Evolutionary conservation across 345 rosid species (phyloP), one percentile per base, ranked within the genome.

Genomic region (Jatropha curcas): DNA sequence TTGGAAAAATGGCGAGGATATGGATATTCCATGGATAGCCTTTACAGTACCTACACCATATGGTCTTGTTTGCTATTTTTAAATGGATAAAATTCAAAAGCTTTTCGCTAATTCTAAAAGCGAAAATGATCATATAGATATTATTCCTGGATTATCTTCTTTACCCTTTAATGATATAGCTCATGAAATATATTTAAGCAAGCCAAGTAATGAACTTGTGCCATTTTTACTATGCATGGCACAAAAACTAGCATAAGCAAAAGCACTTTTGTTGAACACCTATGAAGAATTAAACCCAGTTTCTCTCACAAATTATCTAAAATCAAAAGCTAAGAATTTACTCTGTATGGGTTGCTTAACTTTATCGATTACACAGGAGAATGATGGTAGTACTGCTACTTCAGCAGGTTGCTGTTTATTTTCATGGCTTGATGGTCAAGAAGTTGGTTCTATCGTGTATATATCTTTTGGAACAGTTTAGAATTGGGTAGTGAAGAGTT

Each of bases 401-500:
- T n/a, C n/a, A n/a, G n/a, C n/a, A n/a, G n/a, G n/a, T n/a, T n/a
- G 1, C 43, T 39, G 43, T 8, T 39, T 39, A 39, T 8, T 6
- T 8, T 39, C 50, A 13, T 72, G 75, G 75, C 48, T 72, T 25
- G 69, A 62, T 5, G 9, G 45, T 5, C 68, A 72, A 52, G 33
- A 52, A 28, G 16, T 31, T 1, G 68, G 8, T 1, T 72, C 52
- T 16, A 61, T 72, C 3, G 51, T 16, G 25, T 72, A 62, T 43
- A 25, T 62, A 63, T 6, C 37, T 52, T 62, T 50, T 10, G 68
- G 69, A 31, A 62, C 53, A 7, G 5, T 27, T 39, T 25, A 22
- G 39, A 51, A 2, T 60, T 56, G 43, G 48, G 34, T 19, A 1
- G 2, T 6, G 69, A 50, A 14, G 62, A 58, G 68, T 19, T 48